These are phyloP conservation scores for Peniophora sp. DNA, from an alignment of 1,284 basidiomycete genomes.

Conservation along the genomic window DNA sequence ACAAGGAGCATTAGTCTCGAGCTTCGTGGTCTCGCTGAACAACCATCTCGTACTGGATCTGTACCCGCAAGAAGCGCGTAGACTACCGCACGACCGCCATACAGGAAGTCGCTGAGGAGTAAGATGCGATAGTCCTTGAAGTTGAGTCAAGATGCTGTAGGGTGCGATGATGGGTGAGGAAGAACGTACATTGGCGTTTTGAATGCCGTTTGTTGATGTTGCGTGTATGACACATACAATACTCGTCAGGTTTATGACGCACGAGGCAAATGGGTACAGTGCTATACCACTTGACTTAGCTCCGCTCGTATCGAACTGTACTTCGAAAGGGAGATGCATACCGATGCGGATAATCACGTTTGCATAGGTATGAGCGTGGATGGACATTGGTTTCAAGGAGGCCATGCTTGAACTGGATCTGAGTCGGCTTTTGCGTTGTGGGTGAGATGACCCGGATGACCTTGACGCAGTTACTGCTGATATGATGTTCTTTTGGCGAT, in stretches of 20 bases:
- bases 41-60: constrained; percentile 19
- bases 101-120: constrained; percentile 8
- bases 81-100: constrained; percentile 17
- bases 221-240: constrained; percentile 12
- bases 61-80: constrained; percentile 17
- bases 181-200: neutral
- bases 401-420: too few relatives aligned
- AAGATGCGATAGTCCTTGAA: constrained; percentile 1
- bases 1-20: too few relatives aligned
- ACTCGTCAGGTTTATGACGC: constrained; percentile 12
- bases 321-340: neutral
- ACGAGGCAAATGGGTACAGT: constrained; percentile 13
- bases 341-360: constrained; percentile 1
- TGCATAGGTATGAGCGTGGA: neutral
- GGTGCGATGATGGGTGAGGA: too few relatives aligned
- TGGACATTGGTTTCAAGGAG: neutral
- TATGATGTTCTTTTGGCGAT: too few relatives aligned
- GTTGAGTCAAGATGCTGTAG: neutral
- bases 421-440: too few relatives aligned
- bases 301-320: neutral
- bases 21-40: too few relatives aligned
- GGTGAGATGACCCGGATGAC: too few relatives aligned
- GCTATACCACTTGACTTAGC: constrained; percentile 3
- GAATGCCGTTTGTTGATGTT: constrained; percentile 10
- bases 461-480: too few relatives aligned